Evolutionary conservation across 345 rosid species (phyloP).

Genomic region (Moricandia arvensis): DNA sequence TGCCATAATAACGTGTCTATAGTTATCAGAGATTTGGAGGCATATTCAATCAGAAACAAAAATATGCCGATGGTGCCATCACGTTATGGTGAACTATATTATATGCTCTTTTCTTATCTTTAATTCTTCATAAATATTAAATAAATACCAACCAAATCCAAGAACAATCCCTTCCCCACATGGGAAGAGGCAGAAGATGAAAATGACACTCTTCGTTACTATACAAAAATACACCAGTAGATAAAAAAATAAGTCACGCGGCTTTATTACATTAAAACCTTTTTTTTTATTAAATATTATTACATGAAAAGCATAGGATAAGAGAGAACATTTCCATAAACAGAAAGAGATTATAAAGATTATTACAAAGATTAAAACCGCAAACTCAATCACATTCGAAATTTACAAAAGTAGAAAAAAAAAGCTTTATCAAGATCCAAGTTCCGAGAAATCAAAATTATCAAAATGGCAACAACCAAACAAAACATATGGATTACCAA

Average conservation of each 20-base stretch:
- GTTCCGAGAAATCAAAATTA: conserved; percentile 16
- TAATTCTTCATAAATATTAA: neutral
- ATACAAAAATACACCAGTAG: neutral
- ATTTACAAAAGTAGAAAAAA: conserved; percentile 31
- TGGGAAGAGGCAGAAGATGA: conserved; percentile 4
- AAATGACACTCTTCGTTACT: neutral
- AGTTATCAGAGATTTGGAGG: conserved; percentile 6
- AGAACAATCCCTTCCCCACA: conserved; percentile 17
- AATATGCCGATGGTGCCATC: conserved; percentile 34
- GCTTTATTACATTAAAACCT: too few relatives aligned
- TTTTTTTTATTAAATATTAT: too few relatives aligned
- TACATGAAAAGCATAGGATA: neutral
- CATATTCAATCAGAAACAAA: conserved; percentile 25
- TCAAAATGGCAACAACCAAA: neutral
- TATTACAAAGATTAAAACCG: conserved; percentile 23
- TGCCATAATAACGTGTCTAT: neutral
- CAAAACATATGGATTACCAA: conserved; percentile 34
- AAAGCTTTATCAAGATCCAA: conserved; percentile 6
- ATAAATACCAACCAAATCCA: conserved; percentile 25
- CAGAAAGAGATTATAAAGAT: neutral
- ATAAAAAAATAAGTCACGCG: neutral
- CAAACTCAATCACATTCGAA: conserved; percentile 24
- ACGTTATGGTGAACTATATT: conserved; percentile 23
- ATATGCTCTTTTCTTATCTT: conserved; percentile 19
- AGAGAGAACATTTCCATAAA: neutral